Evolutionary conservation across 768 basidiomycete species (phyloP).

Genomic region (Tephrocybe sp.): DNA sequence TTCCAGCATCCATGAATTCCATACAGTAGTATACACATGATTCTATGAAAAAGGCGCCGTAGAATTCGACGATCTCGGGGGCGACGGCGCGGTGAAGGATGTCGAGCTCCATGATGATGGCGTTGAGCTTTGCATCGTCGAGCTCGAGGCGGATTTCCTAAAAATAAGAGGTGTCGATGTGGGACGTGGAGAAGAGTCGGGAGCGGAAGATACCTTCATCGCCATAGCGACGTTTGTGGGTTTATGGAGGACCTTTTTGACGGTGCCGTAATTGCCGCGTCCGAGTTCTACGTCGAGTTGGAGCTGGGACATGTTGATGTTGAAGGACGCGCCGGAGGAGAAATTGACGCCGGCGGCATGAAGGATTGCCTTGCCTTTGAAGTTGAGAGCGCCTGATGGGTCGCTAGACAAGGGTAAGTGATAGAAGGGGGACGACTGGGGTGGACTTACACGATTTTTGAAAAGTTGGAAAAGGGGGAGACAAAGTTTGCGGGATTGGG

Average conservation of each 20-base stretch:
- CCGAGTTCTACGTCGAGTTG: slow-evolving; percentile 92
- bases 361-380: slow-evolving; percentile 89
- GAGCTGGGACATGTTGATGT: slow-evolving; percentile 94
- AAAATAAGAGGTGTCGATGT: slow-evolving; percentile 4
- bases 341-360: slow-evolving; percentile 87
- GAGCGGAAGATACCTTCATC: slow-evolving; percentile 77
- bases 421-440: background rate
- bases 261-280: slow-evolving; percentile 95
- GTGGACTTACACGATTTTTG: slow-evolving; percentile 77
- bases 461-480: slow-evolving; percentile 90
- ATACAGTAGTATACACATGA: slow-evolving; percentile 99
- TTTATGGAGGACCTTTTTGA: slow-evolving; percentile 91
- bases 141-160: slow-evolving; percentile 98
- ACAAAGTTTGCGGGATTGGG: slow-evolving; percentile 46
- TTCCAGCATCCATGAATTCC: slow-evolving; percentile 99
- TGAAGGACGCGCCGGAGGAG: slow-evolving; percentile 84
- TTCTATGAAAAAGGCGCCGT: slow-evolving; percentile 99
- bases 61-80: slow-evolving; percentile 95
- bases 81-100: slow-evolving; percentile 92
- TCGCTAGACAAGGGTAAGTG: slow-evolving; percentile 53
- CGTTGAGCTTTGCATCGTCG: slow-evolving; percentile 89
- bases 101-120: slow-evolving; percentile 98
- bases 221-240: slow-evolving; percentile 97
- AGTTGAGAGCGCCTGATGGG: slow-evolving; percentile 94
- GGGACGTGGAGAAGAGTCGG: too few relatives aligned